Percentiles rank a stretch among this genome's conserved stretches.
Evolutionary conservation across 2,329 filamentous ascomycete genomes (phyloP).

Genomic region (Phialocephala sp.): DNA sequence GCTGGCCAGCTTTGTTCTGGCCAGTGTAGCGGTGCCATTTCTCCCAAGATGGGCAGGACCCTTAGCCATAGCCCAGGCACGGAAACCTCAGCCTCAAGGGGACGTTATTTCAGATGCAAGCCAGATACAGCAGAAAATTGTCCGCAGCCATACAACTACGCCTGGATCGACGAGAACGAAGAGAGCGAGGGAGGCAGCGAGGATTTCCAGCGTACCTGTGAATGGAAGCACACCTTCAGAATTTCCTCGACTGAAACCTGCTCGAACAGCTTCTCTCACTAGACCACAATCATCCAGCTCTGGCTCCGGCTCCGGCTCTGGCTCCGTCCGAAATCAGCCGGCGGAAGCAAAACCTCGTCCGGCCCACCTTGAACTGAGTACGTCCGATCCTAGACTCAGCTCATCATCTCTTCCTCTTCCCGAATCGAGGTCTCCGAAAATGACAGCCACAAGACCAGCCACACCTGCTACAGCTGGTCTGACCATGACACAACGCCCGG

Average conservation of each 20-base stretch:
- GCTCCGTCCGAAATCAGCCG: slow-evolving; percentile 33
- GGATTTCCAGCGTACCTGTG: slow-evolving; percentile 45
- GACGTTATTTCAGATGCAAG: slow-evolving; percentile 64
- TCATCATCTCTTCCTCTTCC: slow-evolving; percentile 72
- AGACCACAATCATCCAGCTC: slow-evolving; percentile 32
- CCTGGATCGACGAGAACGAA: slow-evolving; percentile 52
- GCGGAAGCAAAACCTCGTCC: slow-evolving; percentile 38
- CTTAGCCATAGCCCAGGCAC: slow-evolving; percentile 79
- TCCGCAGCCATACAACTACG: slow-evolving; percentile 73
- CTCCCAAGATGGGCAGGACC: slow-evolving; percentile 81
- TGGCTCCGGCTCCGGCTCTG: slow-evolving; percentile 26
- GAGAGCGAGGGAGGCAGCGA: slow-evolving; percentile 49
- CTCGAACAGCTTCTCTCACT: slow-evolving; percentile 35
- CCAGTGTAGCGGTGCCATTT: slow-evolving; percentile 75
- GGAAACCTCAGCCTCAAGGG: slow-evolving; percentile 70
- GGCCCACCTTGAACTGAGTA: slow-evolving; percentile 38
- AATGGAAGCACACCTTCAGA: slow-evolving; percentile 43
- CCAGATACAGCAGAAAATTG: slow-evolving; percentile 59
- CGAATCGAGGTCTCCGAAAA: slow-evolving; percentile 60
- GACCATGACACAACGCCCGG: slow-evolving; percentile 48
- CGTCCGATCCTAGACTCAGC: slow-evolving; percentile 66
- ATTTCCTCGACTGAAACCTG: slow-evolving; percentile 33
- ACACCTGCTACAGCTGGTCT: slow-evolving; percentile 64
- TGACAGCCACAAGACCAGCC: slow-evolving; percentile 55
- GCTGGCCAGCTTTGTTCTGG: slow-evolving; percentile 79